Evolutionary conservation across 495 filamentous ascomycete genomes (phyloP), one percentile per base, ranked within the genome.

Genomic region (Rostrohypoxylon terebratum): DNA sequence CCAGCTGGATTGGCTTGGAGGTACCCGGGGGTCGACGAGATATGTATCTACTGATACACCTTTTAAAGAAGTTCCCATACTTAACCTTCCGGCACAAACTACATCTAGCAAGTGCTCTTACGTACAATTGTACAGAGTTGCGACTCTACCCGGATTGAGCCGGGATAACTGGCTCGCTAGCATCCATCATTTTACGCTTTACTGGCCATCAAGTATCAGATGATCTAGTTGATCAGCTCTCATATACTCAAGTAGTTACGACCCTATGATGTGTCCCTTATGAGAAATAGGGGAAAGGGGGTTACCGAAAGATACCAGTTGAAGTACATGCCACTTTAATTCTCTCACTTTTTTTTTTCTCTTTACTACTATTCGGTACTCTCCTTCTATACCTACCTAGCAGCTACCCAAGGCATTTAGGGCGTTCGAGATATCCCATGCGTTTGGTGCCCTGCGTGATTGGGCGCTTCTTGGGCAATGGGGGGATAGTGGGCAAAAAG

Each of bases 161-260:
- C 65, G 61, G 47, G 40, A 66, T 55, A 69, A 47, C 54, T 73
- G 71, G 65, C 65, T 68, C 71, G 61, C 65, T 68, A 65, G 61
- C 66, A 73, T 69, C 65, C 71, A 73, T 69, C 71, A 10, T 62
- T 65, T 62, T 66, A 62, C 58, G 71, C 65, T 66, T 73, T 65
- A 73, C 71, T 73, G 71, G 71, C 66, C 62, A 48, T 59, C 16
- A 36, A 59, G 61, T 28, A 73, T 69, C 71, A 73, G 71, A 69
- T 73, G 71, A 73, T 73, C 66, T 69, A 69, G 66, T 59, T 73
- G 71, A 73, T 73, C 71, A 63, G 71, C 71, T 73, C 71, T 69
- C 58, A 50, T 73, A 66, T 69, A 34, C 61, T 73, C 28, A 58
- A 50, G 61, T 64, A 69, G 71, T 53, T 73, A 73, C 71, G 59